Base-by-base conservation (phyloP, 495 filamentous ascomycete species). In the Lasiosphaeria ovina region DNA sequence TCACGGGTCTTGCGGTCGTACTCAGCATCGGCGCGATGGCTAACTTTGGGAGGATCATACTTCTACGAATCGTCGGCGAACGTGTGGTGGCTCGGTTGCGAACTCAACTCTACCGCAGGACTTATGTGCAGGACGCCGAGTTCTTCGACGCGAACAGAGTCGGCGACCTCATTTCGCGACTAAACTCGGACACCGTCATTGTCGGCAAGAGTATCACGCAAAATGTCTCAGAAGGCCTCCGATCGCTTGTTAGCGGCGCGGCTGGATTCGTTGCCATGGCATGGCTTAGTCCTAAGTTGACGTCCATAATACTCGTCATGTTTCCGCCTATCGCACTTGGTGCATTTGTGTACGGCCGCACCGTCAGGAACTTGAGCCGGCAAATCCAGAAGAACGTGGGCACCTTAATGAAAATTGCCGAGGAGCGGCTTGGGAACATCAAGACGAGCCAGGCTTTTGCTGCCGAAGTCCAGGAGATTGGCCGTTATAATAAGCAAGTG, bases 81-180 rank as follows among this genome's bases (percentile, higher is more conserved):
- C 83, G 95, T 35, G 92, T 98, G 52, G 95, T 98, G 34, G 85
- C 94, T 14, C 83, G 93, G 63, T 81, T 97, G 60, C 86, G 94
- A 45, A 93, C 92, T 9, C 88, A 89, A 72, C 85, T 98, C 24
- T 98, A 94, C 77, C 83, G 90, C 55, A 84, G 88, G 66, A 98
- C 94, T 0, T 94, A 95, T 61, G 77, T 92, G 24, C 94, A 98
- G 69, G 92, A 98, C 72, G 95, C 95, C 59, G 94, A 98, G 69
- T 98, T 98, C 79, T 98, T 98, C 71, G 94, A 98, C 70, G 94
- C 94, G 42, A 98, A 98, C 76, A 83, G 95, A 17, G 92, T 97
- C 42, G 94, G 94, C 63, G 94, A 98, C 70, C 76, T 98, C 65
- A 97, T 98, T 66, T 97, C 93, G 51, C 86, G 94, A 12, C 86